A percentile compares a stretch with the other conserved stretches of the same genome.
Conservation (phyloP, 2,329 filamentous ascomycete species). For the Cladosporium austrohemisphaericum region DNA sequence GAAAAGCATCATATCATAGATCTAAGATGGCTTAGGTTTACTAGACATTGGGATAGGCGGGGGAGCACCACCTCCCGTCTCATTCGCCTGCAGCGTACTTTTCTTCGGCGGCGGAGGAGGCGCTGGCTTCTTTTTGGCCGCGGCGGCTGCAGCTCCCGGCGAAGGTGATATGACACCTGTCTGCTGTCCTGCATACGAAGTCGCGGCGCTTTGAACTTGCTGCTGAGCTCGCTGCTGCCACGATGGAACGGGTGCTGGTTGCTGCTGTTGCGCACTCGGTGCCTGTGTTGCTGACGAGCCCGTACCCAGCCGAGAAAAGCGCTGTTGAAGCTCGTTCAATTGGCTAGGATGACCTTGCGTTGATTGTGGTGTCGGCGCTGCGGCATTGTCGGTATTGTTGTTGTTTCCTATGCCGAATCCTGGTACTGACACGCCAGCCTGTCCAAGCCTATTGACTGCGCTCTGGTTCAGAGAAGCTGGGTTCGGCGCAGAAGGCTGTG, state of each 20-base stretch:
- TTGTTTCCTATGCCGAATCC: conserved; percentile 66
- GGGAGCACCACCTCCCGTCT: conserved; percentile 37
- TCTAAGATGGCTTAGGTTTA: conserved; percentile 55
- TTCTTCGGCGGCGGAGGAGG: conserved; percentile 58
- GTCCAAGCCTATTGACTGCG: conserved; percentile 63
- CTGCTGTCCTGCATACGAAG: conserved; percentile 41
- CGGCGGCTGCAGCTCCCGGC: conserved; percentile 30
- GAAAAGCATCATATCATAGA: too few species aligned
- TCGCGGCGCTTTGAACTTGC: background rate
- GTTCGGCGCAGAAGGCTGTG: conserved; percentile 25
- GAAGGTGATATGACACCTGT: conserved; percentile 30
- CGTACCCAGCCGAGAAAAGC: conserved; percentile 50
- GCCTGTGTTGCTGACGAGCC: conserved; percentile 26
- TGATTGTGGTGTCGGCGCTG: conserved; percentile 23
- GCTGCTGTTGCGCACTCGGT: conserved; percentile 7
- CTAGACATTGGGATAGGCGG: conserved; percentile 57
- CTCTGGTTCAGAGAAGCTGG: conserved; percentile 50
- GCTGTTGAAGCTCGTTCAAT: conserved; percentile 64
- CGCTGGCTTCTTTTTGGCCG: conserved; percentile 50
- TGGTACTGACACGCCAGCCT: conserved; percentile 74
- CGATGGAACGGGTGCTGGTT: conserved; percentile 50
- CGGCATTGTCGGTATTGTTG: conserved; percentile 26
- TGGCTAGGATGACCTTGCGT: conserved; percentile 38
- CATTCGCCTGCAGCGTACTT: conserved; percentile 42
- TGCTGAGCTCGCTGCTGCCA: conserved; percentile 55